Evolutionary conservation across 2,329 filamentous ascomycete genomes (phyloP), one percentile per base, ranked within the genome.

Genomic region (Lachnellula suecica): DNA sequence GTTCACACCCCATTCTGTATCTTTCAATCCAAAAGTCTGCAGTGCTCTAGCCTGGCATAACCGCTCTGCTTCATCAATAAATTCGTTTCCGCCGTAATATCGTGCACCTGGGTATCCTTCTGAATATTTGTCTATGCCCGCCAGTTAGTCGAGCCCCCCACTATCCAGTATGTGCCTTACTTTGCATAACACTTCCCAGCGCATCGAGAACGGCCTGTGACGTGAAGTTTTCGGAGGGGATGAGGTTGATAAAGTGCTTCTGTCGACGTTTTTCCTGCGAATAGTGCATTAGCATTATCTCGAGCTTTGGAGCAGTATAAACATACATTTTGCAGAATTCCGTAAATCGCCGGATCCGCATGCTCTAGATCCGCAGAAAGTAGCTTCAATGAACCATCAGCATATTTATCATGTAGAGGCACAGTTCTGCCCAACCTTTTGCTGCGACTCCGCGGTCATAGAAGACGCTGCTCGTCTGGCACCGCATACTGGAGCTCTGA

Each of bases 161-260:
- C 69, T 24, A 38, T 31, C 22, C 17, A 38, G 13, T 17, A 11
- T 38, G 31, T 48, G 73, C 82, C 52, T 61, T 76, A 92, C 89
- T 96, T 72, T 96, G 91, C 91, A 96, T 96, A 49, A 92, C 88
- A 77, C 91, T 96, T 60, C 91, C 91, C 55, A 96, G 78, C 29
- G 91, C 90, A 78, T 96, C 91, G 51, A 96, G 82, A 19, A 96
- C 91, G 25, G 91, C 90, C 71, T 95, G 89, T 7, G 91, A 96
- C 23, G 91, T 96, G 68, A 96, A 96, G 76, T 96, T 96, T 74
- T 96, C 91, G 6, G 91, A 96, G 19, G 91, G 91, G 61, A 96
- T 96, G 52, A 96, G 79, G 73, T 97, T 97, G 76, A 99, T 96
- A 68, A 97, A 99, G 72, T 97, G 91, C 74, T 96, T 96, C 73